Base-by-base conservation (phyloP, 805 yeast species). In the Saccharomyces jurei region DNA sequence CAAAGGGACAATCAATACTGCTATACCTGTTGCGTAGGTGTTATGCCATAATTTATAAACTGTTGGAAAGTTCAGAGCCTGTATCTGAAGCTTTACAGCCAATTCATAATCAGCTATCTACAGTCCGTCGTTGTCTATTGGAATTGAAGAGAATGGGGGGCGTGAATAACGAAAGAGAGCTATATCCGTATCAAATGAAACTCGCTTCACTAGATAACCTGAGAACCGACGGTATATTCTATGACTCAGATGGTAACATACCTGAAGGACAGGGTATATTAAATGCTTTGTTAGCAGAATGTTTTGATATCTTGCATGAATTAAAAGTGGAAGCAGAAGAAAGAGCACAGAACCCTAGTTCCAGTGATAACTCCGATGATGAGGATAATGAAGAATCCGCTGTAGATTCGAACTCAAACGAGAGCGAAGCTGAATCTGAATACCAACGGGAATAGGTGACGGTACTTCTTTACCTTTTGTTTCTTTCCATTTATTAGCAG, bases 221-320 rank as follows among this genome's bases (percentile, higher is more conserved):
- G 65, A 81, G 97, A 65, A 78, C 74, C 13, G 98, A 94, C 68
- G 99, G 99, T 6, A 92, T 89, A 74, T 94, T 94, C 64, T 69
- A 68, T 57, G 82, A 87, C 65, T 86, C 89, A 49, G 89, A 87
- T 57, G 88, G 83, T 51, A 87, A 89, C 59, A 86, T 94, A 47
- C 99, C 99, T 2, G 98, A 94, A 68, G 99, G 99, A 11, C 99
- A 94, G 71, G 99, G 97, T 5, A 83, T 96, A n/a, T 76, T 94
- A 58, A 90, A 84, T 69, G 96, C 96, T 0, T 73, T 92, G 54
- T 75, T 92, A 51, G 94, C 96, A 3, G 97, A 91, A 68, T 92
- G 98, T 70, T 94, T 89, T 68, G 99, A 94, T 69, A 86, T 92
- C 55, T 78, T 88, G 49, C 94, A 92, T 66, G 99, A 94, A 73